These are phyloP conservation scores for Ceratocystis colombiana DNA, from an alignment of 2,329 filamentous ascomycete genomes.

Conservation along the genomic window DNA sequence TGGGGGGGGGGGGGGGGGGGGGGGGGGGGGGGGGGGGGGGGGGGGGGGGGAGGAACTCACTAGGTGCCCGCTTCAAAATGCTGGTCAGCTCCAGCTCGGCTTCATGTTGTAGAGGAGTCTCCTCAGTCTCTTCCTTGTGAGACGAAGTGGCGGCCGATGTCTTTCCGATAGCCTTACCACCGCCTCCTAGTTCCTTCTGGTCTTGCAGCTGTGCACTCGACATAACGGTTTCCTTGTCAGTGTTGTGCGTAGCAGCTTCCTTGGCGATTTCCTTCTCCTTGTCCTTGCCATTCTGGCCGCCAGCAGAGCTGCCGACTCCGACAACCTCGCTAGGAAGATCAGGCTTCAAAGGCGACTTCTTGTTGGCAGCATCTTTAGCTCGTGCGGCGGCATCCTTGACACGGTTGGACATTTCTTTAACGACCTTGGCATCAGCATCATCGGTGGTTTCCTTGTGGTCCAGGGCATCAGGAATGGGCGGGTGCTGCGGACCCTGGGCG, in stretches of 20 bases:
- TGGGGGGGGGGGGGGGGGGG: background rate
- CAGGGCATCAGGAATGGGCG: conserved; percentile 48
- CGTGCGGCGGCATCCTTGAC: conserved; percentile 59
- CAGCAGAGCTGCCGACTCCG: conserved; percentile 49
- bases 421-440: conserved; percentile 18
- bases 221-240: conserved; percentile 37
- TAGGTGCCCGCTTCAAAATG: conserved; percentile 75
- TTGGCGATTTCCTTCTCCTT: conserved; percentile 40
- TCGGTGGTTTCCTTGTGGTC: conserved; percentile 33
- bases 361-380: conserved; percentile 58
- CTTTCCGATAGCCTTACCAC: conserved; percentile 8
- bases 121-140: conserved; percentile 31
- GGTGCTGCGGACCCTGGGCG: conserved; percentile 39
- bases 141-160: conserved; percentile 16
- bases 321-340: conserved; percentile 49
- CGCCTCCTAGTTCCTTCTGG: conserved; percentile 50
- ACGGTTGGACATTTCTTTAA: conserved; percentile 48
- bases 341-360: conserved; percentile 52
- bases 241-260: conserved; percentile 28
- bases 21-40: background rate
- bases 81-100: conserved; percentile 61
- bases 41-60: conserved; percentile 42
- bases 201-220: conserved; percentile 52
- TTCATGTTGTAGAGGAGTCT: conserved; percentile 51
- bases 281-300: conserved; percentile 41